phyloP scores from a whole-genome alignment of 306 rosid species.

The Dalbergia cochinchinensis region DNA sequence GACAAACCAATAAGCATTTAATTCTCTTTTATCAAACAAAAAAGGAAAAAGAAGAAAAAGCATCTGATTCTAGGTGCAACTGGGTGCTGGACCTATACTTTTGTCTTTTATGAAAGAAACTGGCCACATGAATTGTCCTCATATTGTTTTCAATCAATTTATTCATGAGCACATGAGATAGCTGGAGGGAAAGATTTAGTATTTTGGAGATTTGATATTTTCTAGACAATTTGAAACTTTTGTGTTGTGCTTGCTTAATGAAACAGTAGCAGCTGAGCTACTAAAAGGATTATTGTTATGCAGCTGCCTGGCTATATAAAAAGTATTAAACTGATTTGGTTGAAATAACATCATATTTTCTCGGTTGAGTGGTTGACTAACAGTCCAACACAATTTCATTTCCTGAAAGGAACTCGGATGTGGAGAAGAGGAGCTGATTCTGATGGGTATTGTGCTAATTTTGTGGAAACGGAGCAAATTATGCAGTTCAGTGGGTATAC shows the following conservation, averaged over 20 bases:
- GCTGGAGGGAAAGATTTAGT: background rate
- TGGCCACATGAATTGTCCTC: background rate
- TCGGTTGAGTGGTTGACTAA: constrained; percentile 12
- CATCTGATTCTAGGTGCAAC: no score
- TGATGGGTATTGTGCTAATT: constrained; percentile 90
- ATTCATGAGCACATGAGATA: background rate
- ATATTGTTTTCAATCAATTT: background rate
- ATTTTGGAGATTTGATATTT: background rate
- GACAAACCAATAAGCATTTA: no score
- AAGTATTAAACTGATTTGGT: background rate
- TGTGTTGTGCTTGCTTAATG: background rate
- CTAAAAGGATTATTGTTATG: constrained; percentile 14
- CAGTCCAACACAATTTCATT: constrained; percentile 33
- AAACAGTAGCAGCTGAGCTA: constrained; percentile 4
- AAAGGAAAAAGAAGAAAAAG: no score
- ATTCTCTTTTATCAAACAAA: no score
- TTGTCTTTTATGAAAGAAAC: no score
- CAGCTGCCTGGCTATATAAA: background rate
- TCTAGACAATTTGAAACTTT: background rate
- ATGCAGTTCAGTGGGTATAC: constrained; percentile 75
- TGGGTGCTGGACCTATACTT: no score
- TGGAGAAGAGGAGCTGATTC: constrained; percentile 96
- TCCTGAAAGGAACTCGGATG: constrained; percentile 81
- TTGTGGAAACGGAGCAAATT: constrained; percentile 86
- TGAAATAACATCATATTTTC: constrained; percentile 18